Evolutionary conservation across 1,284 basidiomycete species (phyloP), one percentile per base, ranked within the genome.

Genomic region (Clitocybe nebularis): DNA sequence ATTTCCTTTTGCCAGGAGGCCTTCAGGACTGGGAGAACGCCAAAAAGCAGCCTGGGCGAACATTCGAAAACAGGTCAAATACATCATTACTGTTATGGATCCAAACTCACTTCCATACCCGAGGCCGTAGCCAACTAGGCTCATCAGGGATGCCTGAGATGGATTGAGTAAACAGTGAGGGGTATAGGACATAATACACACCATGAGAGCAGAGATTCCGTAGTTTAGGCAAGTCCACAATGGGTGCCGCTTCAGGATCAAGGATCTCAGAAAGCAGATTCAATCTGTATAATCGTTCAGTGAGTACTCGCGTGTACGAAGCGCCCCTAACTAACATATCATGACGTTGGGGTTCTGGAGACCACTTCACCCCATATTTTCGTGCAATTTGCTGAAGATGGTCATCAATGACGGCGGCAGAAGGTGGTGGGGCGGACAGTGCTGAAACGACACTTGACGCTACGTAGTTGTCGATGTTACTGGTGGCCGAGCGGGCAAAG

Each of bases 31-130:
- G 84, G 77, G 24, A 85, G 66, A 4, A 74, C 73, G 13, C 81
- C 80, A 37, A 87, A 68, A 34, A 86, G 63, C 23, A 88, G 53
- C 54, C 84, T 87, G 35, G 11, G 26, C n/a, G 36, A 22, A 22
- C 39, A 40, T 36, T 39, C 38, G 39, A 20, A 37, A 43, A 39
- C 34, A 33, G 5, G 49, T 8, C 4, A 17, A 23, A 28, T 33
- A 8, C n/a, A 25, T 7, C 3, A 23, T 23, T 60, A n/a, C n/a
- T n/a, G n/a, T n/a, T n/a, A n/a, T n/a, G n/a, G n/a, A n/a, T n/a
- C n/a, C n/a, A n/a, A n/a, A n/a, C 80, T 59, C 47, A 84, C 84
- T 77, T 83, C 84, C 84, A 88, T 51, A 84, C 69, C 39, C 81
- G 71, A 22, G 84, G 81, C 36, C 84, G 73, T 44, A 87, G 64